A percentile compares a stretch with the other conserved stretches of the same genome.
phyloP scores from a whole-genome alignment of 2,329 filamentous ascomycete genomes.

The Dissoconium aciculare region DNA sequence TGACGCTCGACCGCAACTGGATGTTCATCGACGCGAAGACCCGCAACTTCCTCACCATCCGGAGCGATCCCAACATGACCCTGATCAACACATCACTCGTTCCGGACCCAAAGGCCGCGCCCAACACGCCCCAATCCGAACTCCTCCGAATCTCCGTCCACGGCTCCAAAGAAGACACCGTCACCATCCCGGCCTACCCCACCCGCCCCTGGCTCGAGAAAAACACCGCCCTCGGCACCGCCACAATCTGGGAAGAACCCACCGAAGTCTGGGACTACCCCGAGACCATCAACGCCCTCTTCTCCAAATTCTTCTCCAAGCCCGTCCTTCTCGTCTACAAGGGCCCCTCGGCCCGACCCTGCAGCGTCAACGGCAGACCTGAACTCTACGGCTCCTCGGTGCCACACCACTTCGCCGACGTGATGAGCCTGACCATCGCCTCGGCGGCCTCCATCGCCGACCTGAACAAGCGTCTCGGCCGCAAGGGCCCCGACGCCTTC shows the following conservation, averaged over 20 bases:
- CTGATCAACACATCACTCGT: conserved; percentile 42
- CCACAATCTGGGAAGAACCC: conserved; percentile 44
- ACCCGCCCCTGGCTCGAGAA: conserved; percentile 36
- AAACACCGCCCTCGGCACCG: conserved; percentile 36
- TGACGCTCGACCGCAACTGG: conserved; percentile 50
- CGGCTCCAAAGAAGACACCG: conserved; percentile 23
- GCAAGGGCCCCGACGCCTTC: conserved; percentile 29
- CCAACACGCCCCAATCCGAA: conserved; percentile 5
- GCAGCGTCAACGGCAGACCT: conserved; percentile 42
- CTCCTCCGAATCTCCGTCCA: conserved; percentile 37
- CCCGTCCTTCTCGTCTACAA: conserved; percentile 47
- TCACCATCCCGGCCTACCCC: conserved; percentile 43
- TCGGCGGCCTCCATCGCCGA: conserved; percentile 42
- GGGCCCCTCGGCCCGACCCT: conserved; percentile 40
- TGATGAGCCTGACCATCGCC: conserved; percentile 42
- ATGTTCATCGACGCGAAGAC: conserved; percentile 44
- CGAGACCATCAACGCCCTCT: conserved; percentile 36
- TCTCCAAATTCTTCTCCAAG: conserved; percentile 42
- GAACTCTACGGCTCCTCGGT: conserved; percentile 33
- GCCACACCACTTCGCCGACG: conserved; percentile 43
- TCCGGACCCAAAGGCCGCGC: conserved; percentile 22
- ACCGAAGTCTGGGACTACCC: conserved; percentile 45
- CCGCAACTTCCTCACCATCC: conserved; percentile 47
- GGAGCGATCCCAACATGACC: conserved; percentile 46
- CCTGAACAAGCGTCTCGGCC: conserved; percentile 38